A percentile compares a stretch with the other conserved stretches of the same genome.
Conservation (phyloP, 2,329 filamentous ascomycete genomes). For the Penicillium nordicum region DNA sequence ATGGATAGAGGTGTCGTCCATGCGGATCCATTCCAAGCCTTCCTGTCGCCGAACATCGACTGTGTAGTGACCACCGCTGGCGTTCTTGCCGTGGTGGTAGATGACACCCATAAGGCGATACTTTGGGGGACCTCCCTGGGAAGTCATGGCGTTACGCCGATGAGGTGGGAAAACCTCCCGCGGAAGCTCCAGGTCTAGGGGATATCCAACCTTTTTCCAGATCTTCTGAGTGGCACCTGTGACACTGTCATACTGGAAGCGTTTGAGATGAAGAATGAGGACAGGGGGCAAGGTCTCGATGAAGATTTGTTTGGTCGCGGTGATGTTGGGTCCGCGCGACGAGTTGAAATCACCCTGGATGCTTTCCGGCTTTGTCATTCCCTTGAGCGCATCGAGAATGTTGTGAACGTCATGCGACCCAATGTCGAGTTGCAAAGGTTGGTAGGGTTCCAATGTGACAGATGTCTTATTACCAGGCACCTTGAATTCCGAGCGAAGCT, state of each 20-base stretch:
- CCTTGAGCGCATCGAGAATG: constrained; percentile 85
- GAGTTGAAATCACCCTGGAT: constrained; percentile 82
- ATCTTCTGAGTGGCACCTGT: constrained; percentile 88
- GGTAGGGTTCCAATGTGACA: constrained; percentile 88
- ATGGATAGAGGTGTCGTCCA: constrained; percentile 89
- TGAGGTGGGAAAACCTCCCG: constrained; percentile 80
- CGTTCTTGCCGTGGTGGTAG: constrained; percentile 97
- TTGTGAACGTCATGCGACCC: constrained; percentile 81
- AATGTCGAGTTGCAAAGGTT: constrained; percentile 92
- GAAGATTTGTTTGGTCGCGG: constrained; percentile 88
- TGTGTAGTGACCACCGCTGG: constrained; percentile 93
- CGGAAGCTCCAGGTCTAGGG: constrained; percentile 88
- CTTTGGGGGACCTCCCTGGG: constrained; percentile 69
- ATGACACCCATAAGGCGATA: constrained; percentile 88
- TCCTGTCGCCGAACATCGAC: constrained; percentile 96
- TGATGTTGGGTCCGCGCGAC: constrained; percentile 69
- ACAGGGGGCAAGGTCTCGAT: constrained; percentile 90
- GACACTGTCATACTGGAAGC: constrained; percentile 89
- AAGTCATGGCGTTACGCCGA: constrained; percentile 63
- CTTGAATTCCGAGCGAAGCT: constrained; percentile 82
- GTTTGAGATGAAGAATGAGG: constrained; percentile 90
- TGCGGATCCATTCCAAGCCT: constrained; percentile 89
- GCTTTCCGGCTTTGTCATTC: constrained; percentile 76
- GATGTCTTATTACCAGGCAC: constrained; percentile 85
- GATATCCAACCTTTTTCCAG: constrained; percentile 97